Percentiles rank a stretch among this genome's conserved stretches.
Evolutionary conservation across 83 land plant genomes (phyloP).

Genomic region (Picea engelmannii): DNA sequence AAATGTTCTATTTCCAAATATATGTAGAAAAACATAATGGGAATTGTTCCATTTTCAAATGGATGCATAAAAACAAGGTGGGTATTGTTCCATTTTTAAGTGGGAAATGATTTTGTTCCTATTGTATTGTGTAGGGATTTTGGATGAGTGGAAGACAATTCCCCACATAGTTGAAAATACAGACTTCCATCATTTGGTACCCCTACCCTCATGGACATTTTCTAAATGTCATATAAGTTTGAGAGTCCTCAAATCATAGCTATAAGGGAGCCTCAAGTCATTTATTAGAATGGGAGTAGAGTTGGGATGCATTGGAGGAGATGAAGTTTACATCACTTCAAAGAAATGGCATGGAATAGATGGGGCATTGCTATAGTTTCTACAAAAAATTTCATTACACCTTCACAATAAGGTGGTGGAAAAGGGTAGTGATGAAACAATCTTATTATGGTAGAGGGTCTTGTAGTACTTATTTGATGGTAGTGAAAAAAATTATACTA

Average conservation of each 20-base stretch:
- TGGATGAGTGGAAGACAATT: conserved; percentile 63
- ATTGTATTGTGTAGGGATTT: conserved; percentile 45
- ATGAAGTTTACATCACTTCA: conserved; percentile 47
- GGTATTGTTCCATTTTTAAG: not conserved
- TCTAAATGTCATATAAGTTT: conserved; percentile 19
- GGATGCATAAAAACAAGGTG: not conserved
- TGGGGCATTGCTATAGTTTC: conserved; percentile 43
- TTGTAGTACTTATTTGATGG: conserved; percentile 26
- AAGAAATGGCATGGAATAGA: conserved; percentile 54
- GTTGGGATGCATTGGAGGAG: conserved; percentile 46
- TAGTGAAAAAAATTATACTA: conserved; percentile 18
- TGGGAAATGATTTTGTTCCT: not conserved
- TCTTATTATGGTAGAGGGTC: conserved; percentile 46
- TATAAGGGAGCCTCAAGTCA: conserved; percentile 58
- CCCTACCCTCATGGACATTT: conserved; percentile 32
- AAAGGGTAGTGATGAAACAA: conserved; percentile 13
- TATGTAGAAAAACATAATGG: not conserved
- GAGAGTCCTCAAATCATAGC: conserved; percentile 23
- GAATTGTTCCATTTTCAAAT: not conserved
- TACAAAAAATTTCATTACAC: conserved; percentile 5
- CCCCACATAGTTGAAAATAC: conserved; percentile 69
- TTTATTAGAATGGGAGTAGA: conserved; percentile 43
- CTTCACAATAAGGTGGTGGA: conserved; percentile 5
- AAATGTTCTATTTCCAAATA: not conserved
- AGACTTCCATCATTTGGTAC: conserved; percentile 40